These are phyloP conservation scores for Cystobasidium pallidum DNA, from an alignment of 1,284 basidiomycete genomes.

Conservation along the genomic window DNA sequence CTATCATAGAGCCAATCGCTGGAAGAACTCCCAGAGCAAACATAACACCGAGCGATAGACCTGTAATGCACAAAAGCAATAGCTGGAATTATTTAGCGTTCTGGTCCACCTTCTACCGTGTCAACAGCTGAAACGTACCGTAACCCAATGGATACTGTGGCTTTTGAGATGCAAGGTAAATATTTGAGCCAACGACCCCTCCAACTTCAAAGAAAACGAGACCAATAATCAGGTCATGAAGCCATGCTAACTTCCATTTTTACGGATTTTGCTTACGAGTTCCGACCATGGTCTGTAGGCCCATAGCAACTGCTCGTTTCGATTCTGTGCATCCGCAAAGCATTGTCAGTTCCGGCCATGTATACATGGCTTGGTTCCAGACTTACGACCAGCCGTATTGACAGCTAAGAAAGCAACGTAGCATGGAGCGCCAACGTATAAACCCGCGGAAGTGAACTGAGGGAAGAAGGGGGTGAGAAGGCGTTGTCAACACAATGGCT, in stretches of 20 bases:
- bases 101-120: no score
- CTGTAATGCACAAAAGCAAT: neutral
- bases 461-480: neutral
- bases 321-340: neutral
- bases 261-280: neutral
- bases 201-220: constrained; percentile 10
- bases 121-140: neutral
- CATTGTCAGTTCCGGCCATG: no score
- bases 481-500: no score
- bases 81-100: no score
- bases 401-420: neutral
- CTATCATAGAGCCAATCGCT: neutral
- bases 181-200: constrained; percentile 31
- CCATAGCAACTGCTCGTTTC: neutral
- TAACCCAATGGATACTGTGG: constrained; percentile 33
- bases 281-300: constrained; percentile 22
- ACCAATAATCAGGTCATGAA: constrained; percentile 25
- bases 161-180: constrained; percentile 15
- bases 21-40: neutral
- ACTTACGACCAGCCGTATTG: neutral
- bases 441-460: neutral
- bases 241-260: neutral
- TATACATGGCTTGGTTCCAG: no score
- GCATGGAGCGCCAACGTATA: neutral
- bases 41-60: constrained; percentile 24